Percentiles rank a stretch among this genome's conserved stretches.
These are phyloP conservation scores for Fusarium vanettenii DNA, from an alignment of 2,329 filamentous ascomycete species.

Conservation along the genomic window DNA sequence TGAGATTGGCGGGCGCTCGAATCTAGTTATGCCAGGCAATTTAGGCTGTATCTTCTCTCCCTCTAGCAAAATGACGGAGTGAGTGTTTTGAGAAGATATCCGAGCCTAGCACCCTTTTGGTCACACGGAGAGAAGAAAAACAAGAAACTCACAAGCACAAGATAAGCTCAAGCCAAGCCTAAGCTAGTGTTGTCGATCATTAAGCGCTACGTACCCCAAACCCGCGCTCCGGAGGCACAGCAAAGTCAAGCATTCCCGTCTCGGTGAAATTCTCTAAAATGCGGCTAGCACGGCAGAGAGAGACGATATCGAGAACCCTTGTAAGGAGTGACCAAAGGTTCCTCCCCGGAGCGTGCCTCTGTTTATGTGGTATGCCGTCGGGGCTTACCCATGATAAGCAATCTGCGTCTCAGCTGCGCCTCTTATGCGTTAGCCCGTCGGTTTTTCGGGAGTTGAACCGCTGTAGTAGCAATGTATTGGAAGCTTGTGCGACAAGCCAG, in stretches of 20 bases:
- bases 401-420: neutral
- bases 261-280: neutral
- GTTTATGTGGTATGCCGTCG: slow-evolving; percentile 4
- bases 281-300: slow-evolving; percentile 32
- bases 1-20: neutral
- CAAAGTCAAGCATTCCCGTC: neutral
- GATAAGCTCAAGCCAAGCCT: slow-evolving; percentile 20
- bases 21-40: neutral
- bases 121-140: neutral
- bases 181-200: slow-evolving; percentile 18
- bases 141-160: neutral
- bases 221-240: neutral
- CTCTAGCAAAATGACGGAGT: neutral
- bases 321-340: neutral
- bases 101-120: neutral
- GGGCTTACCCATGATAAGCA: neutral
- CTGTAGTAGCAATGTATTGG: neutral
- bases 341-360: neutral
- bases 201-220: neutral
- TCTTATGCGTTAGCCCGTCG: neutral
- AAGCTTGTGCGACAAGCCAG: neutral
- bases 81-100: neutral
- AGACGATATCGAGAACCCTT: neutral
- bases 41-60: neutral
- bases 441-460: neutral